Evolutionary conservation across 805 yeast species (phyloP), one percentile per base, ranked within the genome.

Genomic region (Blastobotrys parvus): DNA sequence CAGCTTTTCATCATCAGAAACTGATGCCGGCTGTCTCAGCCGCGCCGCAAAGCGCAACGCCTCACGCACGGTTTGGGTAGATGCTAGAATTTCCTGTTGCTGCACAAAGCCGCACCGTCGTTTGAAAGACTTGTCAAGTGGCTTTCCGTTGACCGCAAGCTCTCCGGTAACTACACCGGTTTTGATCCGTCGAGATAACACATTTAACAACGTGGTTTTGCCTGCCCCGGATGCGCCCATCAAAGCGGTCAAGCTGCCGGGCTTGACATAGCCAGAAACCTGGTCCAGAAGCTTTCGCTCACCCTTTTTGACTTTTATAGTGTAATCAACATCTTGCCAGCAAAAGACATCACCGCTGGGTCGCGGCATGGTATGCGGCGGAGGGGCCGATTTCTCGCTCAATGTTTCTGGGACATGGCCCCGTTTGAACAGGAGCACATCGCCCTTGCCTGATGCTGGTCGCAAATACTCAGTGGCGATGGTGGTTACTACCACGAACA

Each of bases 221-320:
- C 92, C 92, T 37, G 92, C 92, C 65, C 92, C 92, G 22, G 90
- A 82, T 42, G 81, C 84, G 56, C 92, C 92, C 89, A 82, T 82
- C 45, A 82, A 67, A 4, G 89, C 90, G 30, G 88, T 81, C 60
- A 82, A 68, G 45, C 82, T 80, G 53, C 90, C 90, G 17, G 90
- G 90, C 56, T 78, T 78, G 43, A 80, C 86, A 69, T 78, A 82
- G 40, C 90, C 90, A 54, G 74, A 75, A 36, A 77, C 74, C 53
- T 69, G 65, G 49, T 71, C 64, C 43, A 77, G 61, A 30, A 63
- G 52, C 39, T 63, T 55, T 36, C 72, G 56, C 2, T 58, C 48
- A 35, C 59, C 62, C 50, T 57, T 60, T 22, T 36, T 36, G 41
- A 67, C 52, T 44, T 75, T 74, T 50, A 80, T 74, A 25, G 68